Conservation (phyloP, 352 stramenopile genomes). For the Globisporangium ultimum region DNA sequence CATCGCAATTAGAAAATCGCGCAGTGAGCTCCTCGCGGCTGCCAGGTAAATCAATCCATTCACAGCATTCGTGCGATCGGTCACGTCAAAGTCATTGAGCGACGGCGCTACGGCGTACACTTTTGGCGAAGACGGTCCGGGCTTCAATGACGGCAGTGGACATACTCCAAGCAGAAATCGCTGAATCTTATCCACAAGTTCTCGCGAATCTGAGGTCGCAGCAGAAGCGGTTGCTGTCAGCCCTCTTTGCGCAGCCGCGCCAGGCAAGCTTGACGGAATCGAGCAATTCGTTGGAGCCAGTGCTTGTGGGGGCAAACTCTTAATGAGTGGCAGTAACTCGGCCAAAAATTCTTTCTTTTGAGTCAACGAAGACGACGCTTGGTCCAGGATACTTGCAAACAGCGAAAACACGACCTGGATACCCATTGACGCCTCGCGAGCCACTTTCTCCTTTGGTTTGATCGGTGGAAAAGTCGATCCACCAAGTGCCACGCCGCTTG, state of each 20-base stretch:
- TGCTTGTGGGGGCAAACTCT: slow-evolving; percentile 31
- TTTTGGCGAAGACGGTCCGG: slow-evolving; percentile 28
- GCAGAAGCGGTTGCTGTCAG: background rate
- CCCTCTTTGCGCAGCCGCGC: too few relatives aligned
- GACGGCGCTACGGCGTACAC: slow-evolving; percentile 21
- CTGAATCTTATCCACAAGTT: slow-evolving; percentile 38
- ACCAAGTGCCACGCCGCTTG: too few relatives aligned
- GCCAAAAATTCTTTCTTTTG: slow-evolving; percentile 44
- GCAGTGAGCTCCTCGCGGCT: slow-evolving; percentile 39
- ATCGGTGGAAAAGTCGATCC: background rate
- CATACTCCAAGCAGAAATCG: slow-evolving; percentile 45
- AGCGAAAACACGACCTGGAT: slow-evolving; percentile 41
- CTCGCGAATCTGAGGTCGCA: slow-evolving; percentile 5
- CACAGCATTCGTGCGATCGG: slow-evolving; percentile 44
- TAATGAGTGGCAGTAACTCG: slow-evolving; percentile 41
- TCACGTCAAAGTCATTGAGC: slow-evolving; percentile 25
- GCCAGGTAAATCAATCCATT: slow-evolving; percentile 56
- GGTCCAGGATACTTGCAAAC: slow-evolving; percentile 28
- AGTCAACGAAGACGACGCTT: slow-evolving; percentile 4
- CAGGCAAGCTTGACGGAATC: background rate
- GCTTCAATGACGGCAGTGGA: slow-evolving; percentile 10
- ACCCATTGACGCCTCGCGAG: slow-evolving; percentile 34
- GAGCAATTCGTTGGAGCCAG: slow-evolving; percentile 15
- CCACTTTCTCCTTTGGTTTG: slow-evolving; percentile 29
- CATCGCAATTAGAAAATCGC: slow-evolving; percentile 55